Evolutionary conservation across 768 basidiomycete species (phyloP).

Genomic region (Suillus occidentalis): DNA sequence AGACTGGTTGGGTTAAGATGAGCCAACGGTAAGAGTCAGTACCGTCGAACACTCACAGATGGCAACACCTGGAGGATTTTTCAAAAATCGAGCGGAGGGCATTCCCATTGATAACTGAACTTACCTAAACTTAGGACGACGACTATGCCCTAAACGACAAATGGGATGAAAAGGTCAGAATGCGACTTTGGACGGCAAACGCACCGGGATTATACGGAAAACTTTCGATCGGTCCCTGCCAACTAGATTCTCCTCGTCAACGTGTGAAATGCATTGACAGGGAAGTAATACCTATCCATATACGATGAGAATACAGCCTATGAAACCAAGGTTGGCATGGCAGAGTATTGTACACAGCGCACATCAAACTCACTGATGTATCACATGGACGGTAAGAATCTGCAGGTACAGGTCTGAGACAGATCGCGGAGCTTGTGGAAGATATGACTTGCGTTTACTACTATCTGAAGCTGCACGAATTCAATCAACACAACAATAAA

Average conservation of each 20-base stretch:
- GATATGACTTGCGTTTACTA: background rate
- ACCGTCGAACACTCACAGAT: background rate
- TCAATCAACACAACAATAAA: background rate
- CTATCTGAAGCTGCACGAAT: background rate
- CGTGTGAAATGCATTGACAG: background rate
- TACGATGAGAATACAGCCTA: background rate
- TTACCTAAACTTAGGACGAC: background rate
- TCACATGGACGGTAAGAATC: background rate
- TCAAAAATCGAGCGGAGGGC: background rate
- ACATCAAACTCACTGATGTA: background rate
- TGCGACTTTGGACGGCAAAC: background rate
- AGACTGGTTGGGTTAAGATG: background rate
- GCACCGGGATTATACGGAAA: constrained; percentile 1
- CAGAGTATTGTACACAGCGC: background rate
- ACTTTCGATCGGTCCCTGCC: background rate
- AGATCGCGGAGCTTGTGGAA: background rate
- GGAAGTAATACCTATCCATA: background rate
- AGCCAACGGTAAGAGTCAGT: background rate
- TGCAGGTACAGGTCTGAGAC: background rate
- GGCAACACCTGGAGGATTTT: background rate
- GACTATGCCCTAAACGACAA: background rate
- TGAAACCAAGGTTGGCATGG: too few species aligned
- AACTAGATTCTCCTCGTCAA: background rate
- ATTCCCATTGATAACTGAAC: background rate
- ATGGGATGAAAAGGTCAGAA: background rate